Conservation (phyloP, 352 stramenopile species). For the Stramenopiles sp. region DNA sequence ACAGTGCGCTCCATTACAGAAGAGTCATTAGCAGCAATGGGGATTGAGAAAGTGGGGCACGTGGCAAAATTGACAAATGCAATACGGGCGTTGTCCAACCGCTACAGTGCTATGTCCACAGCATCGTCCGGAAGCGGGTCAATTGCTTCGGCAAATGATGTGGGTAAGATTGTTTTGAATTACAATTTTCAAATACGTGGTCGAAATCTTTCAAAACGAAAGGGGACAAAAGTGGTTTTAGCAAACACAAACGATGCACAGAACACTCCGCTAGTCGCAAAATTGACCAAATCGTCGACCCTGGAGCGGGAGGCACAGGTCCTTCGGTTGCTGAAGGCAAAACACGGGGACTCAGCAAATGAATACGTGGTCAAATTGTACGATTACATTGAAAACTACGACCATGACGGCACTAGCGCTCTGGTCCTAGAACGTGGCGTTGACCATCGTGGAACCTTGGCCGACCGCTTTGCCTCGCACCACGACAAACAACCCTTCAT, state of each 20-base stretch:
- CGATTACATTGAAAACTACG: slow-evolving; percentile 1
- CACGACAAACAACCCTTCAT: neutral
- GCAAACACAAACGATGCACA: slow-evolving; percentile 8
- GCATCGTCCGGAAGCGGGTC: neutral
- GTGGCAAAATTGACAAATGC: neutral
- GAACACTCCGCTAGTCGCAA: neutral
- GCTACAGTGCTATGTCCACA: neutral
- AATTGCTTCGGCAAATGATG: neutral
- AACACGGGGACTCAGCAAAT: neutral
- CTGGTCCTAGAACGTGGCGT: neutral
- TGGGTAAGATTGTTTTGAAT: slow-evolving; percentile 1
- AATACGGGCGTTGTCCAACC: neutral
- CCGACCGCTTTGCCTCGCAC: neutral
- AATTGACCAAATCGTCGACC: neutral
- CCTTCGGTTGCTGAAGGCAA: neutral
- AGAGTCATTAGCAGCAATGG: neutral
- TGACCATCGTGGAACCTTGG: neutral
- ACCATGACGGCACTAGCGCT: neutral
- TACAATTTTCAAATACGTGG: slow-evolving; percentile 10
- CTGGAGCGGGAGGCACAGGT: neutral
- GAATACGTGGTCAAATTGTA: neutral
- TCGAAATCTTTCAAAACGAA: neutral
- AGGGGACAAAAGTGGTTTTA: neutral
- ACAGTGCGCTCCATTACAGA: neutral
- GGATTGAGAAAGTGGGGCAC: neutral